Percentiles rank a stretch among this genome's conserved stretches.
Conservation (phyloP, 1,139 yeast genomes). For the Suhomyces yuchorum region DNA sequence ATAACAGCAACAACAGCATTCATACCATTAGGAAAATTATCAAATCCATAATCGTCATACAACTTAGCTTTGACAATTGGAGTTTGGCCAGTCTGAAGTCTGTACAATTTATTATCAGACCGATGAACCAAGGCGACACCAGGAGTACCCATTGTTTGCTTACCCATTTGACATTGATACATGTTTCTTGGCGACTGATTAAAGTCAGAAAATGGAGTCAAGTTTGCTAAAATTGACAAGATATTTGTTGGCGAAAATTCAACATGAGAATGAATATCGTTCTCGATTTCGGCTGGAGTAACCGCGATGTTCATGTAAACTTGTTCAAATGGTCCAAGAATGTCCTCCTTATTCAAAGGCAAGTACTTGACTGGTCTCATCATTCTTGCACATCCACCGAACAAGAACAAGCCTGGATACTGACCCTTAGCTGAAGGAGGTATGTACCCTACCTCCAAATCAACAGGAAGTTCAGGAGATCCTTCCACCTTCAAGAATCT, state of each 20-base stretch:
- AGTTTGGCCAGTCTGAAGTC: slow-evolving; percentile 93
- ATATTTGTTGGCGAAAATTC: slow-evolving; percentile 95
- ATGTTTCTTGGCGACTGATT: slow-evolving; percentile 99
- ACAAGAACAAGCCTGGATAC: slow-evolving; percentile 91
- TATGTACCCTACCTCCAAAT: slow-evolving; percentile 90
- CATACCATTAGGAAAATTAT: slow-evolving; percentile 97
- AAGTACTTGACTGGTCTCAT: slow-evolving; percentile 92
- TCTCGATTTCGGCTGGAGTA: slow-evolving; percentile 86
- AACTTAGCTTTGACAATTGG: slow-evolving; percentile 94
- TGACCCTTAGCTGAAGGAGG: slow-evolving; percentile 96
- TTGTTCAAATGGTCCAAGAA: slow-evolving; percentile 97
- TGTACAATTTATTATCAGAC: slow-evolving; percentile 91
- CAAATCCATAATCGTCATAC: slow-evolving; percentile 97
- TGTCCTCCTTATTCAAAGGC: slow-evolving; percentile 79
- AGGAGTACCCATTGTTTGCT: slow-evolving; percentile 99
- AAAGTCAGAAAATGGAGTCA: slow-evolving; percentile 97
- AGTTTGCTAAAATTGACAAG: slow-evolving; percentile 87
- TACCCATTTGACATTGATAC: slow-evolving; percentile 99
- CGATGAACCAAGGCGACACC: slow-evolving; percentile 93
- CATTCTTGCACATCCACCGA: slow-evolving; percentile 94
- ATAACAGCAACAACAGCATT: slow-evolving; percentile 99
- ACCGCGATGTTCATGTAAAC: slow-evolving; percentile 97
- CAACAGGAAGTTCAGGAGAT: slow-evolving; percentile 70
- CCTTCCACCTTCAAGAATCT: slow-evolving; percentile 94
- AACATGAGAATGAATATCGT: slow-evolving; percentile 83